A percentile compares a stretch with the other conserved stretches of the same genome.
phyloP scores from a whole-genome alignment of 1,284 basidiomycete genomes.

The Gomphus bonarii region DNA sequence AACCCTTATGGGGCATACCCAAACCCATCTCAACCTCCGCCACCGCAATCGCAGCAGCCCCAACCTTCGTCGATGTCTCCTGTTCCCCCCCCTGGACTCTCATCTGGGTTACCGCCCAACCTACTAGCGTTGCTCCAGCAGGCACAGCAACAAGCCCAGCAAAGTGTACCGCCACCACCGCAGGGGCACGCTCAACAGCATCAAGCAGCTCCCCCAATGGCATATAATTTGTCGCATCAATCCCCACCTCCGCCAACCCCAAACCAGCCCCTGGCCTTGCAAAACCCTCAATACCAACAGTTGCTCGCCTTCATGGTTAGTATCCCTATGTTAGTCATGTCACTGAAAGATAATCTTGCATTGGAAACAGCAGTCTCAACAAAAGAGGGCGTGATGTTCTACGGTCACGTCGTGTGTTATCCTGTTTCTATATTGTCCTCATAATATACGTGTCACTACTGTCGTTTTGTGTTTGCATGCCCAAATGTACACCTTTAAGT shows the following conservation, averaged over 20 bases:
- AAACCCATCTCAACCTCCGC: slow-evolving; percentile 21
- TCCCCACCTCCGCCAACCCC: neutral
- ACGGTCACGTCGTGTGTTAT: neutral
- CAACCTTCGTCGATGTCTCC: slow-evolving; percentile 25
- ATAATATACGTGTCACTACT: neutral
- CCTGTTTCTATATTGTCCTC: neutral
- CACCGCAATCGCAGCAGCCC: slow-evolving; percentile 27
- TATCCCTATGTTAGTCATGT: neutral
- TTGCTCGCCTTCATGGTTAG: slow-evolving; percentile 10
- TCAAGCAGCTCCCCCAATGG: slow-evolving; percentile 4
- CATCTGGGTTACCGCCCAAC: slow-evolving; percentile 42
- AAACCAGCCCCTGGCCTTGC: neutral
- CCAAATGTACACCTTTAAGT: neutral
- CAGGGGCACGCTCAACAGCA: neutral
- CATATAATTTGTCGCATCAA: neutral
- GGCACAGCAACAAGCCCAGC: slow-evolving; percentile 32
- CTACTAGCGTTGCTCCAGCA: slow-evolving; percentile 53
- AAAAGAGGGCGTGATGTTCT: slow-evolving; percentile 9
- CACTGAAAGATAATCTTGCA: neutral
- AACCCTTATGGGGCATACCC: slow-evolving; percentile 23
- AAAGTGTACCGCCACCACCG: slow-evolving; percentile 13
- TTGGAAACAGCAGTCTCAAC: slow-evolving; percentile 5
- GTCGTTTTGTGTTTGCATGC: neutral
- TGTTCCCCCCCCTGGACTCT: slow-evolving; percentile 26
- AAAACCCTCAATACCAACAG: slow-evolving; percentile 9